A percentile compares a stretch with the other conserved stretches of the same genome.
Conservation (phyloP, 2,329 filamentous ascomycete species). For the Domatiomyces catenatus region DNA sequence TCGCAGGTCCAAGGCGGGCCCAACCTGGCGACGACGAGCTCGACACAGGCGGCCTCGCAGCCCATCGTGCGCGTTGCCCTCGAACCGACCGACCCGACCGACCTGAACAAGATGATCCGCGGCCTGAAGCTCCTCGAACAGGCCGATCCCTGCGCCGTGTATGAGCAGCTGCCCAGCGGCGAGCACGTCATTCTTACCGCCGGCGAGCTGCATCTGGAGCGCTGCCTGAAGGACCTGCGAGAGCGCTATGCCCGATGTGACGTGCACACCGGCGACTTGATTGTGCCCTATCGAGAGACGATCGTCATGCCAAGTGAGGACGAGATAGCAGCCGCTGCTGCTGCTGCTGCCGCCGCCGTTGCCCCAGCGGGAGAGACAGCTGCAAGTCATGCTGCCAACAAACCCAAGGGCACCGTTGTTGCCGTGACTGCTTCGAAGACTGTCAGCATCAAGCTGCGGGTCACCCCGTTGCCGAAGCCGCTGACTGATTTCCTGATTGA, state of each 20-base stretch:
- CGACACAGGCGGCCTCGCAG: constrained; percentile 45
- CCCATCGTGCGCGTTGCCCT: constrained; percentile 91
- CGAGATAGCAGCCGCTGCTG: constrained; percentile 32
- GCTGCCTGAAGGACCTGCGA: constrained; percentile 81
- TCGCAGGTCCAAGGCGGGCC: constrained; percentile 72
- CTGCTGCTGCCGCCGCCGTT: no score
- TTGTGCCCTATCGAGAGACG: constrained; percentile 89
- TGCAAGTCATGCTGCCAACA: constrained; percentile 52
- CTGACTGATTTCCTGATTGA: constrained; percentile 78
- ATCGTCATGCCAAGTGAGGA: constrained; percentile 55
- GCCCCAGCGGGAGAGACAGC: constrained; percentile 57
- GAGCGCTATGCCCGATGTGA: constrained; percentile 90
- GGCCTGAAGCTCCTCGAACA: constrained; percentile 78
- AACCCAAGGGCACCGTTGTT: constrained; percentile 68
- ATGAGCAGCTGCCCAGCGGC: constrained; percentile 80
- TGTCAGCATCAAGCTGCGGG: constrained; percentile 58
- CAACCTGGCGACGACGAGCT: constrained; percentile 74
- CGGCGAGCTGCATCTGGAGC: constrained; percentile 83
- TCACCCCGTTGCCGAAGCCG: constrained; percentile 59
- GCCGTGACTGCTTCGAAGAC: constrained; percentile 72
- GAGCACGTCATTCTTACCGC: constrained; percentile 92
- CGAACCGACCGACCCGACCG: constrained; percentile 79
- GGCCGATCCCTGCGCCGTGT: constrained; percentile 89
- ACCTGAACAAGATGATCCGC: constrained; percentile 87
- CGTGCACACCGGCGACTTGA: constrained; percentile 82